Conservation (phyloP, 2,329 filamentous ascomycete species). For the Monosporascus sp. region DNA sequence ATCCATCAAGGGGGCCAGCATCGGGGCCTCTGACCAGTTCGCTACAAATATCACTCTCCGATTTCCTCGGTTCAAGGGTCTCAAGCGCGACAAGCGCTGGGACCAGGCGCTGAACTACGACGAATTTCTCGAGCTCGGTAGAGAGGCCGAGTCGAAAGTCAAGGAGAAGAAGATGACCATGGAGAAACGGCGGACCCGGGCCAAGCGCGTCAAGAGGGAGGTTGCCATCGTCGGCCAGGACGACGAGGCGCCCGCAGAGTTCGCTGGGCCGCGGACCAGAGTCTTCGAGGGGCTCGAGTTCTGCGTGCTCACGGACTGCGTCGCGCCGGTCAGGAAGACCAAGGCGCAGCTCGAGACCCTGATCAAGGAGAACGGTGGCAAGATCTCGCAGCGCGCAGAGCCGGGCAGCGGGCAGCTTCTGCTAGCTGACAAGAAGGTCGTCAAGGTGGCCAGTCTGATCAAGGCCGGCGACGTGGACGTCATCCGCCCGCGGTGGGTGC, state of each 20-base stretch:
- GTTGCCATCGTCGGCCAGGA: slow-evolving; percentile 68
- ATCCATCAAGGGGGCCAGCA: slow-evolving; percentile 80
- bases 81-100: slow-evolving; percentile 84
- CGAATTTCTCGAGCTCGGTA: slow-evolving; percentile 70
- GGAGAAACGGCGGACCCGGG: slow-evolving; percentile 57
- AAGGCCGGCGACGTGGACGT: slow-evolving; percentile 69
- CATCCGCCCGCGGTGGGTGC: slow-evolving; percentile 74
- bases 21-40: slow-evolving; percentile 72
- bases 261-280: slow-evolving; percentile 53
- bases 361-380: slow-evolving; percentile 79
- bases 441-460: slow-evolving; percentile 79
- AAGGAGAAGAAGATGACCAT: slow-evolving; percentile 75
- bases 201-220: slow-evolving; percentile 64
- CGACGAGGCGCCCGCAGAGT: slow-evolving; percentile 33
- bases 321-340: slow-evolving; percentile 63
- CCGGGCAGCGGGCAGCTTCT: slow-evolving; percentile 61
- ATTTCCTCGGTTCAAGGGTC: slow-evolving; percentile 81
- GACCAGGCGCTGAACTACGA: slow-evolving; percentile 70
- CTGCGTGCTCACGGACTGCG: slow-evolving; percentile 75
- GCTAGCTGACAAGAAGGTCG: slow-evolving; percentile 72
- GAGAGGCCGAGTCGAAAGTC: slow-evolving; percentile 63
- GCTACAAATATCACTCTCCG: slow-evolving; percentile 72
- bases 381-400: slow-evolving; percentile 68
- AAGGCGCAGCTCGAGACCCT: slow-evolving; percentile 77
- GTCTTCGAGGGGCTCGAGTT: slow-evolving; percentile 76